Conservation (phyloP, 2,329 filamentous ascomycete species). For the Colletotrichum orbiculare region DNA sequence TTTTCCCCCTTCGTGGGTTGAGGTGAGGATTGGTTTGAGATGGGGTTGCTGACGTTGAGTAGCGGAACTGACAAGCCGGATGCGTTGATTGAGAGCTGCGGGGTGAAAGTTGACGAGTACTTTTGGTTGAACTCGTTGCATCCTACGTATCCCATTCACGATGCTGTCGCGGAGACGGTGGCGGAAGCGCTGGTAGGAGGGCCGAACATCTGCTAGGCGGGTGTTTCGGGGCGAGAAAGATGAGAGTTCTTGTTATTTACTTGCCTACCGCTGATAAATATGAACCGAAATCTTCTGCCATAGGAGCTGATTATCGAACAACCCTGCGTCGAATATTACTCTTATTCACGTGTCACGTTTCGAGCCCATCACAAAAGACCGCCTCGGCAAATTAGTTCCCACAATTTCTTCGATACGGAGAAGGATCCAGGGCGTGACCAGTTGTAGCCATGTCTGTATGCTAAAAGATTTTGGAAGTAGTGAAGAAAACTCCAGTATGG, state of each 20-base stretch:
- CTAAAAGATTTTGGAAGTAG: too few relatives aligned
- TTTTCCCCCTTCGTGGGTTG: not conserved
- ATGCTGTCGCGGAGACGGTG: constrained; percentile 65
- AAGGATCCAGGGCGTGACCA: too few relatives aligned
- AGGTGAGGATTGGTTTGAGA: not conserved
- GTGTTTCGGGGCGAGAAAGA: not conserved
- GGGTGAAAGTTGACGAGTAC: constrained; percentile 68
- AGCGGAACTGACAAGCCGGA: constrained; percentile 58
- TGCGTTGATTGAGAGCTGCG: constrained; percentile 57
- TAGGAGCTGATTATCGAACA: too few relatives aligned
- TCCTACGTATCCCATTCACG: constrained; percentile 72
- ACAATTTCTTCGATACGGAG: too few relatives aligned
- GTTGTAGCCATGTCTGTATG: too few relatives aligned
- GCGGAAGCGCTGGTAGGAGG: constrained; percentile 50
- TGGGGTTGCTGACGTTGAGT: not conserved
- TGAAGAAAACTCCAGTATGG: too few relatives aligned
- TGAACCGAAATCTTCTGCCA: too few relatives aligned
- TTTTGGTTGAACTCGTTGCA: constrained; percentile 74
- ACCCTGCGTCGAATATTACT: too few relatives aligned
- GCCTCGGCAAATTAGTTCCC: too few relatives aligned
- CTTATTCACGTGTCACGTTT: too few relatives aligned
- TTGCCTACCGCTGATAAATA: not conserved
- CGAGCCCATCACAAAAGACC: too few relatives aligned
- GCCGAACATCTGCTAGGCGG: constrained; percentile 49
- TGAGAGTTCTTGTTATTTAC: constrained; percentile 4